Conservation (phyloP, 2,329 filamentous ascomycete genomes). For the Nannizzia gypsea region DNA sequence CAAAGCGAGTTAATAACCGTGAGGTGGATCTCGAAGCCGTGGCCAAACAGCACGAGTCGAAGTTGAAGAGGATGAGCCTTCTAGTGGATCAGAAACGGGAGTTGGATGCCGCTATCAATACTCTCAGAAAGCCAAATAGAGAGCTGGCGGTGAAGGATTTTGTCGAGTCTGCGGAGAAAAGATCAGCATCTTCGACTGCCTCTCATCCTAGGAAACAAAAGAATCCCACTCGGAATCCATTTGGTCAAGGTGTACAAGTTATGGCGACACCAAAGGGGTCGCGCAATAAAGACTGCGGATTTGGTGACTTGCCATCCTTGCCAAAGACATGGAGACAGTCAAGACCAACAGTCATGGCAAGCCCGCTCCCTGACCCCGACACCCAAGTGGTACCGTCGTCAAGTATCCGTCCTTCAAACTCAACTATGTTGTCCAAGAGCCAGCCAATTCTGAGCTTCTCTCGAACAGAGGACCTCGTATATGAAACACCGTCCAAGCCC, state of each 20-base stretch:
- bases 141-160: conserved; percentile 35
- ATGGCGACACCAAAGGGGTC: conserved; percentile 34
- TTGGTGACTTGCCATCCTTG: neutral
- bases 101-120: conserved; percentile 37
- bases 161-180: conserved; percentile 32
- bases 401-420: neutral
- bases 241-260: conserved; percentile 37
- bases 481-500: conserved; percentile 31
- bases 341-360: neutral
- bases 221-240: conserved; percentile 31
- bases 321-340: neutral
- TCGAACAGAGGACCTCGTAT: neutral
- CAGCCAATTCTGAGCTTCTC: neutral
- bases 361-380: neutral
- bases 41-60: conserved; percentile 35
- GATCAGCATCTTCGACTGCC: conserved; percentile 7
- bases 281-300: conserved; percentile 13
- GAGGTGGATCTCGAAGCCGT: conserved; percentile 39
- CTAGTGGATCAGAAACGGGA: conserved; percentile 38
- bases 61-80: conserved; percentile 35
- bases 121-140: conserved; percentile 38
- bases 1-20: conserved; percentile 35
- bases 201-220: conserved; percentile 29
- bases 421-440: neutral
- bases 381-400: neutral